Base-by-base conservation (phyloP, 1,139 yeast species). In the Protomyces macrosporus region DNA sequence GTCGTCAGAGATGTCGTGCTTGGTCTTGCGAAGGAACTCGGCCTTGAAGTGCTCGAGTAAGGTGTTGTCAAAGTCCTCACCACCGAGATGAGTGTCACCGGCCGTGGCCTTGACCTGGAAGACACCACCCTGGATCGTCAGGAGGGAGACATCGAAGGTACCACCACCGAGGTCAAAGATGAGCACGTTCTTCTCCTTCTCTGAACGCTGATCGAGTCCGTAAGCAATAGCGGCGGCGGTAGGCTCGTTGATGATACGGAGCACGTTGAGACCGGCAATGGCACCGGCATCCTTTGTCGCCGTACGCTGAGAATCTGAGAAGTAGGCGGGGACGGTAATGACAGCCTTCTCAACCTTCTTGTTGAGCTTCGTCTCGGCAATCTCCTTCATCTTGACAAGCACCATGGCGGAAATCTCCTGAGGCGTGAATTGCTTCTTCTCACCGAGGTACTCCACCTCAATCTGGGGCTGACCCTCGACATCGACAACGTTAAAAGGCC, bases 281-380 rank as follows among this genome's bases (percentile, higher is more conserved):
- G 93, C 88, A 86, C 97, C 97, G 74, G 97, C 97, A 80, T 90
- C 96, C 85, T 90, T 90, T 84, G 97, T 90, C 73, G 97, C 96
- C 82, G 90, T 96, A 83, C 97, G 88, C 83, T 90, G 97, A 75
- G 96, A 88, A 79, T 90, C 97, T 82, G 90, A 90, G 85, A 90
- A 90, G 82, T 90, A 90, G 77, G 97, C 97, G 80, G 97, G 97
- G 73, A 90, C 97, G 72, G 97, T 90, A 76, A 90, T 84, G 74
- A 90, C 97, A 73, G 97, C 96, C 81, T 90, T 88, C 80, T 88
- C 95, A 76, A 90, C 96, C 79, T 84, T 85, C 82, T 87, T 84
- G 79, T 96, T 96, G 71, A 90, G 86, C 84, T 87, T 87, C 72
- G 95, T 95, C 84, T 90, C 97, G 76, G 97, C 97, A 78, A 87